phyloP scores from a whole-genome alignment of 495 filamentous ascomycete species.

The Neurospora sp. region DNA sequence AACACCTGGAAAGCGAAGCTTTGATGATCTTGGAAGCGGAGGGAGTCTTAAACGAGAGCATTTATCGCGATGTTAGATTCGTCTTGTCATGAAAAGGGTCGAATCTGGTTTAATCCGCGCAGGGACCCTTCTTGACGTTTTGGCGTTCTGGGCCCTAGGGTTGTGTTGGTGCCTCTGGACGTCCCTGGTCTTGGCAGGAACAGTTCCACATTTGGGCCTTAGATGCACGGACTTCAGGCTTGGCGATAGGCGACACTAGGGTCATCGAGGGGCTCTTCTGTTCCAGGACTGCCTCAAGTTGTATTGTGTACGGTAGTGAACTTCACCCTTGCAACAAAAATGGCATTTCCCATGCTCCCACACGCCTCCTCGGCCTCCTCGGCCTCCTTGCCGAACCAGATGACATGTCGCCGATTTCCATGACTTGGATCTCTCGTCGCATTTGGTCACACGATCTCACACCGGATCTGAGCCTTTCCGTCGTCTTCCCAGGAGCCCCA shows the following conservation, averaged over 20 bases:
- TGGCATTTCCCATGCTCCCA: neutral
- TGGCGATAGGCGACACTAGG: neutral
- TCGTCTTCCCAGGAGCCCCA: neutral
- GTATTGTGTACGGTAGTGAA: neutral
- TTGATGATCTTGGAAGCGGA: neutral
- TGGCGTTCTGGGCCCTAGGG: neutral
- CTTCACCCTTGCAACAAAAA: neutral
- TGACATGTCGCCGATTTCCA: neutral
- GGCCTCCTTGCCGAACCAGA: neutral
- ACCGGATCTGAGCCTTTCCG: slow-evolving; percentile 7
- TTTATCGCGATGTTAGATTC: neutral
- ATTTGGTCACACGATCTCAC: slow-evolving; percentile 5
- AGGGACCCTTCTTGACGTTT: neutral
- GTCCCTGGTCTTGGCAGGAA: neutral
- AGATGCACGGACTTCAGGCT: neutral
- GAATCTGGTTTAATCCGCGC: neutral
- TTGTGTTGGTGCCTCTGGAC: neutral
- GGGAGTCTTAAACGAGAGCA: neutral
- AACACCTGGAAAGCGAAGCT: neutral
- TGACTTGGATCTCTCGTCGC: neutral
- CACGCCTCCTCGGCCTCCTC: neutral
- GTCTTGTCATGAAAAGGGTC: neutral
- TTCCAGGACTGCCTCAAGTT: neutral
- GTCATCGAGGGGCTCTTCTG: neutral
- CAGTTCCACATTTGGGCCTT: neutral